phyloP scores from a whole-genome alignment of 208 protist genomes.

The Acanthamoeba comandoni region DNA sequence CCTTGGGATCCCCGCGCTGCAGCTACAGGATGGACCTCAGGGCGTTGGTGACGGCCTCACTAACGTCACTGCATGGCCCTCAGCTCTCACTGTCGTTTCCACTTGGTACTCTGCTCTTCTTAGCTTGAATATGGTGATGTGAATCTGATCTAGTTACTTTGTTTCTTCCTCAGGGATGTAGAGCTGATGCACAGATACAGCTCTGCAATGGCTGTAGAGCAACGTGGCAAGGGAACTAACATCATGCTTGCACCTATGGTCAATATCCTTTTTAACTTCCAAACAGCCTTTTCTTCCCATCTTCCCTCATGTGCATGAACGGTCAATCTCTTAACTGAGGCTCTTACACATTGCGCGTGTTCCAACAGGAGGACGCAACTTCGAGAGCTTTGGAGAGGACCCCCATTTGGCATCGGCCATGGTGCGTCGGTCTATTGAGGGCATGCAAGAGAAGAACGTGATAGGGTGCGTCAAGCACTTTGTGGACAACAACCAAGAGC shows the following conservation, averaged over 20 bases:
- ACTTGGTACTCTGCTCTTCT: slow-evolving; percentile 70
- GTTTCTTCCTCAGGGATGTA: too few species aligned
- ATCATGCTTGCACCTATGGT: slow-evolving; percentile 82
- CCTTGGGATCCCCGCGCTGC: slow-evolving; percentile 78
- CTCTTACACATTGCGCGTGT: too few species aligned
- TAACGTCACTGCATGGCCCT: slow-evolving; percentile 79
- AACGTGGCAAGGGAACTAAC: slow-evolving; percentile 76
- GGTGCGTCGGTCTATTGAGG: slow-evolving; percentile 30
- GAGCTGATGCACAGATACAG: slow-evolving; percentile 70
- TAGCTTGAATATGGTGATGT: too few species aligned
- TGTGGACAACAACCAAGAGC: slow-evolving; percentile 84
- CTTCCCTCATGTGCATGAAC: too few species aligned
- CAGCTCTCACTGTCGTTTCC: slow-evolving; percentile 79
- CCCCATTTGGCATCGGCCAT: slow-evolving; percentile 77
- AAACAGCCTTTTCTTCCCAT: too few species aligned
- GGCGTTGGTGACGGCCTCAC: slow-evolving; percentile 73
- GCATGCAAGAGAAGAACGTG: not conserved
- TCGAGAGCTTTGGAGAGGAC: slow-evolving; percentile 84
- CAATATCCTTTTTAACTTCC: slow-evolving; percentile 77
- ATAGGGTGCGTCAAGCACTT: slow-evolving; percentile 78
- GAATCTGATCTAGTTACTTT: too few species aligned
- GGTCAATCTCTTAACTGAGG: too few species aligned
- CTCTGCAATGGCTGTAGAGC: slow-evolving; percentile 80
- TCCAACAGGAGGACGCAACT: too few species aligned
- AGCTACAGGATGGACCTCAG: slow-evolving; percentile 79